Conservation (phyloP, 495 filamentous ascomycete species). For the Staphylotrichum longicolle region DNA sequence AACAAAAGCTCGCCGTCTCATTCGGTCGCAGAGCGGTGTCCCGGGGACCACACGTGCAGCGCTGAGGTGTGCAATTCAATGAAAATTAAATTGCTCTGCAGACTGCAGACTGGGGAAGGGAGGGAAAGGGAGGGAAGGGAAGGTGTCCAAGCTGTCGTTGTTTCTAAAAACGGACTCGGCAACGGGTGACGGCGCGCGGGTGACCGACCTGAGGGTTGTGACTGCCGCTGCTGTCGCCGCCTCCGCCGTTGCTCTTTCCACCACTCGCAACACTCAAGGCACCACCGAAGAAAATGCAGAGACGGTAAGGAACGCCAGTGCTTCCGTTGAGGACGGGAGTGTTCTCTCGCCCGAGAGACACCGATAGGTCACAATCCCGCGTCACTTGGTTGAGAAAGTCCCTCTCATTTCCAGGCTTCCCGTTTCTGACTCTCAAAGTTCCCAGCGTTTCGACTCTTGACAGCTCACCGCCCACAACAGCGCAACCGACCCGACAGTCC, state of each 20-base stretch:
- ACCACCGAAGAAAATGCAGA: neutral
- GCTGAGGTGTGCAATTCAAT: conserved; percentile 32
- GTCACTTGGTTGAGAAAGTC: neutral
- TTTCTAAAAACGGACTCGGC: conserved; percentile 24
- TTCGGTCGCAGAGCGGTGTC: conserved; percentile 27
- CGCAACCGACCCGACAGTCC: neutral
- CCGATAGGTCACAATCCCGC: too few relatives aligned
- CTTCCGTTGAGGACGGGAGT: too few relatives aligned
- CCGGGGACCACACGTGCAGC: conserved; percentile 32
- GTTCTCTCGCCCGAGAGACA: too few relatives aligned
- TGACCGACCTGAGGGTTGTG: neutral
- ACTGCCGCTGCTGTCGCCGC: conserved; percentile 3
- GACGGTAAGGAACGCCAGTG: neutral
- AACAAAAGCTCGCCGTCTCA: conserved; percentile 29
- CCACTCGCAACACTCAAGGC: too few relatives aligned
- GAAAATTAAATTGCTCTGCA: conserved; percentile 32
- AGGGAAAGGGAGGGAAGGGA: neutral
- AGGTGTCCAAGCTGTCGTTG: conserved; percentile 5
- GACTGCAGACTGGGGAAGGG: conserved; percentile 29
- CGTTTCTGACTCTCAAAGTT: too few relatives aligned
- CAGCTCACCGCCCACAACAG: too few relatives aligned
- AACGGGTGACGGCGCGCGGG: neutral
- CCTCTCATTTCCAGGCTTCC: neutral
- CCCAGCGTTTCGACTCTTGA: too few relatives aligned
- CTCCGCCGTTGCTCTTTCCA: neutral